These are phyloP conservation scores for Tetratostichococcus sp. DNA, from an alignment of 139 green algal species.

Conservation along the genomic window DNA sequence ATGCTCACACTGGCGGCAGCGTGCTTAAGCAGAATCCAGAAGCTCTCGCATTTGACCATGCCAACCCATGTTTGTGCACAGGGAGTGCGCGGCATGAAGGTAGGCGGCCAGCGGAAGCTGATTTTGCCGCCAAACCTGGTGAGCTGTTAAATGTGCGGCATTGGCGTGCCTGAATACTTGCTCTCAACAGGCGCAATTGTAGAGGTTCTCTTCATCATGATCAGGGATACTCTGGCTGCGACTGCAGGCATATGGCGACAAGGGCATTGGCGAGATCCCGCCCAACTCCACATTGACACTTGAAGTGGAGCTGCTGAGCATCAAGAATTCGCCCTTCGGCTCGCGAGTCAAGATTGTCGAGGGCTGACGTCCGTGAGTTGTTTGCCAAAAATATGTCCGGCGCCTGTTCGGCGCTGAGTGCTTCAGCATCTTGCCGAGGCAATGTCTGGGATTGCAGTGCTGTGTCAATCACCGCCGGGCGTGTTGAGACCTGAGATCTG, in stretches of 20 bases:
- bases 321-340: slow-evolving; percentile 59
- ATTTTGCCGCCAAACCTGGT: slow-evolving; percentile 76
- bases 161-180: too few relatives aligned
- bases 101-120: slow-evolving; percentile 68
- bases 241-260: slow-evolving; percentile 60
- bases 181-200: too few relatives aligned
- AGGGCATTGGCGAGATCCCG: slow-evolving; percentile 74
- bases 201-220: too few relatives aligned
- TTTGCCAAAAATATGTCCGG: too few relatives aligned
- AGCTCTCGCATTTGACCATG: too few relatives aligned
- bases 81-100: slow-evolving; percentile 78
- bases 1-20: too few relatives aligned
- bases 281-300: slow-evolving; percentile 58
- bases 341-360: slow-evolving; percentile 65
- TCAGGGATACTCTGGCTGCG: background rate
- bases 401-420: too few relatives aligned
- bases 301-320: slow-evolving; percentile 75
- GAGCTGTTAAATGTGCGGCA: background rate
- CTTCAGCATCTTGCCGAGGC: too few relatives aligned
- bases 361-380: slow-evolving; percentile 31
- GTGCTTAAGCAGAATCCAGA: too few relatives aligned
- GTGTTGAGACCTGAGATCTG: too few relatives aligned
- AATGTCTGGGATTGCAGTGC: too few relatives aligned
- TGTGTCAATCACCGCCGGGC: too few relatives aligned
- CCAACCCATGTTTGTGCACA: slow-evolving; percentile 12